phyloP scores from a whole-genome alignment of 495 filamentous ascomycete genomes.

The Neurospora tetrasperma region DNA sequence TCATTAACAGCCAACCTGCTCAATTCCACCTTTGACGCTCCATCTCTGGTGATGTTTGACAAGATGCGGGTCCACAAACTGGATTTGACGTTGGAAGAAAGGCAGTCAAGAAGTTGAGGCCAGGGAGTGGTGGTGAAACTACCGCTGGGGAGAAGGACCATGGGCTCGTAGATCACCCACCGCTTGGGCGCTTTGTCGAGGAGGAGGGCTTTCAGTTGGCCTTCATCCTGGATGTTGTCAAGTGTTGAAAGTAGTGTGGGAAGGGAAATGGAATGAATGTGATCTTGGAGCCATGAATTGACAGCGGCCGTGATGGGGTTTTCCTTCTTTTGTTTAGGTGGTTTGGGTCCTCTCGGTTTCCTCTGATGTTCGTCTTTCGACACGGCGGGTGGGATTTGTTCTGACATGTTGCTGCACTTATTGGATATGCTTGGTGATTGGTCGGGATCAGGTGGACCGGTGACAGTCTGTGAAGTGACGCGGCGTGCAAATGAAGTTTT shows the following conservation, averaged over 20 bases:
- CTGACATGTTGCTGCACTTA: background rate
- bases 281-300: conserved; percentile 18
- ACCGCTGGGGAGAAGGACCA: conserved; percentile 55
- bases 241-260: background rate
- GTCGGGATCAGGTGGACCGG: background rate
- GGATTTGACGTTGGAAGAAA: background rate
- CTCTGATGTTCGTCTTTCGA: too few relatives aligned
- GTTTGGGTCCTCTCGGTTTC: background rate
- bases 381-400: background rate
- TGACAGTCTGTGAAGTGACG: background rate
- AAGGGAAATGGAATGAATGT: background rate
- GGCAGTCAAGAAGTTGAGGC: conserved; percentile 29
- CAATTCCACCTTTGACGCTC: conserved; percentile 21
- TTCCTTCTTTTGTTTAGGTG: conserved; percentile 12
- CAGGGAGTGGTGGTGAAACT: conserved; percentile 43
- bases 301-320: conserved; percentile 24
- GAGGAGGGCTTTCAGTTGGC: conserved; percentile 12
- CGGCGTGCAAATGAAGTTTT: background rate
- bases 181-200: conserved; percentile 44
- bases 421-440: background rate
- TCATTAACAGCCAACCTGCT: conserved; percentile 68
- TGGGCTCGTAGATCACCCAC: conserved; percentile 59
- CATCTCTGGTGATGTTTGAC: conserved; percentile 28
- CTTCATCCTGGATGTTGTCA: background rate
- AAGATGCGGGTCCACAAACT: conserved; percentile 41